A percentile compares a stretch with the other conserved stretches of the same genome.
Conservation (phyloP, 768 basidiomycete genomes). For the Pluteus cervinus region DNA sequence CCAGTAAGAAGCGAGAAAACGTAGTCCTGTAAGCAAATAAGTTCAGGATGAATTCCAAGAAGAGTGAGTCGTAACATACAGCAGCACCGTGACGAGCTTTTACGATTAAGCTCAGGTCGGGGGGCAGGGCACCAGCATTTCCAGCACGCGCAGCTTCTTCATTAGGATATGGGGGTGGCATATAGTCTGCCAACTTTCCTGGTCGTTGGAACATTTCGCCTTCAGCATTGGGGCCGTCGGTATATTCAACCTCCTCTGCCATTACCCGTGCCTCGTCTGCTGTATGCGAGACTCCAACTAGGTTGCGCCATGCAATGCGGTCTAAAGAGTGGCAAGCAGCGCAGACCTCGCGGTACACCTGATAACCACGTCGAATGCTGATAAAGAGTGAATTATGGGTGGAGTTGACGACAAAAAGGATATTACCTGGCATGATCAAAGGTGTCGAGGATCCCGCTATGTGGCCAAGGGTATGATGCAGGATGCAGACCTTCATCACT, state of each 20-base stretch:
- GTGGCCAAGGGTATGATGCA: slow-evolving; percentile 81
- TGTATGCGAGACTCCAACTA: slow-evolving; percentile 96
- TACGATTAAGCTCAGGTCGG: slow-evolving; percentile 94
- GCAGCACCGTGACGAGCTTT: slow-evolving; percentile 97
- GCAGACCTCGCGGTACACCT: slow-evolving; percentile 98
- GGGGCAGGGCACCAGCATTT: slow-evolving; percentile 93
- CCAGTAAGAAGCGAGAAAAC: slow-evolving; percentile 96
- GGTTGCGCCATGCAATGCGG: slow-evolving; percentile 99
- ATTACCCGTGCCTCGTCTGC: slow-evolving; percentile 82
- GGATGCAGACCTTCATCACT: slow-evolving; percentile 96
- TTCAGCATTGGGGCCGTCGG: slow-evolving; percentile 88
- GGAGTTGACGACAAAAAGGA: slow-evolving; percentile 10
- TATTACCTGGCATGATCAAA: slow-evolving; percentile 95
- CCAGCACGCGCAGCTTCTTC: slow-evolving; percentile 94
- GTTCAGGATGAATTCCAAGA: slow-evolving; percentile 1
- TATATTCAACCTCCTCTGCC: slow-evolving; percentile 97
- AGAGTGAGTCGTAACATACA: slow-evolving; percentile 45
- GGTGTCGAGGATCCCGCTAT: slow-evolving; percentile 81
- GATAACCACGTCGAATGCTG: slow-evolving; percentile 93
- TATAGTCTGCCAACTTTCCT: slow-evolving; percentile 96
- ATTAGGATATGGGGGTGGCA: slow-evolving; percentile 94
- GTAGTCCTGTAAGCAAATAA: slow-evolving; percentile 64
- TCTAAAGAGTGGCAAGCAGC: slow-evolving; percentile 98
- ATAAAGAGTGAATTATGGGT: slow-evolving; percentile 10
- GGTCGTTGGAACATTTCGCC: slow-evolving; percentile 99